A percentile compares a stretch with the other conserved stretches of the same genome.
These are phyloP conservation scores for Penicillium expansum DNA, from an alignment of 2,329 filamentous ascomycete species.

Conservation along the genomic window DNA sequence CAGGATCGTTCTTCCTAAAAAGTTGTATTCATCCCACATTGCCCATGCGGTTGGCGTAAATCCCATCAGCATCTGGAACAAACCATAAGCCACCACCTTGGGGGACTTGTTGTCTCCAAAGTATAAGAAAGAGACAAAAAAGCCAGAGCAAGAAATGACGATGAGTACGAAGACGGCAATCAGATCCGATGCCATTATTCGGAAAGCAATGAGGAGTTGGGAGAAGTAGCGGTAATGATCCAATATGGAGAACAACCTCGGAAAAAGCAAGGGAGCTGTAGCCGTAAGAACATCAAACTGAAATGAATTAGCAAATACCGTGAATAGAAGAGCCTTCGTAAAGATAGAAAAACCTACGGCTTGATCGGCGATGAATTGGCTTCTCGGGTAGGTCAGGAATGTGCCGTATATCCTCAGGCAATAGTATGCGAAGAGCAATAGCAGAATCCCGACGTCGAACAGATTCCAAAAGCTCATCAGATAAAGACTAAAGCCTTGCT, in stretches of 20 bases:
- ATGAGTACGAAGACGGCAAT: slow-evolving; percentile 81
- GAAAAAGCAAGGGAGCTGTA: slow-evolving; percentile 84
- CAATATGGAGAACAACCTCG: slow-evolving; percentile 85
- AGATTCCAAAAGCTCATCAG: slow-evolving; percentile 98
- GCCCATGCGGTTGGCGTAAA: slow-evolving; percentile 96
- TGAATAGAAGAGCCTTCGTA: no score
- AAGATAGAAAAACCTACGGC: slow-evolving; percentile 44
- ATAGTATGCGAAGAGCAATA: slow-evolving; percentile 85
- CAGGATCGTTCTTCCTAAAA: slow-evolving; percentile 72
- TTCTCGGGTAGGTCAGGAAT: slow-evolving; percentile 69
- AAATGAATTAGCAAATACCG: not conserved
- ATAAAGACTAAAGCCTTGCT: slow-evolving; percentile 93
- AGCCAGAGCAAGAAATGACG: slow-evolving; percentile 84
- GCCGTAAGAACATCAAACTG: slow-evolving; percentile 85
- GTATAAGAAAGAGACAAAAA: slow-evolving; percentile 90
- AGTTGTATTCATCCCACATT: slow-evolving; percentile 76
- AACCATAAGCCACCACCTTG: slow-evolving; percentile 75
- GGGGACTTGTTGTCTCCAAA: slow-evolving; percentile 69
- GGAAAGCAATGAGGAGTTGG: slow-evolving; percentile 87
- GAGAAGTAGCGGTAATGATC: slow-evolving; percentile 97
- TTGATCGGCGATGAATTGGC: slow-evolving; percentile 70
- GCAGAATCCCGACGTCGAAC: slow-evolving; percentile 85
- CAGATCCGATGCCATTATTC: slow-evolving; percentile 88
- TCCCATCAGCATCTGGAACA: slow-evolving; percentile 93
- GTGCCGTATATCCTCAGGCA: slow-evolving; percentile 85